Evolutionary conservation across 164 flowering plant species (phyloP).

Genomic region (Chimonanthus praecox): DNA sequence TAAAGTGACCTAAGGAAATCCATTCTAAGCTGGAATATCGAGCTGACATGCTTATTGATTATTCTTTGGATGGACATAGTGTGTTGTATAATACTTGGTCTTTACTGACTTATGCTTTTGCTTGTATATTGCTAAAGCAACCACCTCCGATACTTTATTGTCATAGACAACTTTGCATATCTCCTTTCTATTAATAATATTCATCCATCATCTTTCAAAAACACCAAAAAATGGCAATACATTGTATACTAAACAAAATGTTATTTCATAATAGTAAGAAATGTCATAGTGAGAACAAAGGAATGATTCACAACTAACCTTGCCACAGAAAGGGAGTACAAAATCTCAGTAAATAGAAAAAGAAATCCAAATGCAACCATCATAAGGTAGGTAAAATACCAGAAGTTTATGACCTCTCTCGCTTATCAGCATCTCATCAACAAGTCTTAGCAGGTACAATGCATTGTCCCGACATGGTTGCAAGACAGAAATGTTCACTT

Average conservation of each 20-base stretch:
- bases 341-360: not conserved
- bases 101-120: too few relatives aligned
- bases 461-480: constrained; percentile 99
- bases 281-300: not conserved
- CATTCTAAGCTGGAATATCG: too few relatives aligned
- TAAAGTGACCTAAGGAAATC: not conserved
- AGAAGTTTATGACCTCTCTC: constrained; percentile 66
- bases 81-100: too few relatives aligned
- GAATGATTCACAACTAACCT: not conserved
- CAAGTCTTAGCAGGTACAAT: constrained; percentile 63
- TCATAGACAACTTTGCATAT: too few relatives aligned
- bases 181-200: too few relatives aligned
- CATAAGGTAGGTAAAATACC: constrained; percentile 35
- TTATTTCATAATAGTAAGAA: not conserved
- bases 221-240: not conserved
- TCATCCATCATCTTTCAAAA: too few relatives aligned
- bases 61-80: too few relatives aligned
- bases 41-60: too few relatives aligned
- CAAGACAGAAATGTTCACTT: constrained; percentile 60
- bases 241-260: not conserved
- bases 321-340: not conserved
- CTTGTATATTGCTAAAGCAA: too few relatives aligned
- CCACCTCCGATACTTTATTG: too few relatives aligned
- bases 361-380: constrained; percentile 5
- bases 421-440: constrained; percentile 84